A percentile compares a stretch with the other conserved stretches of the same genome.
These are phyloP conservation scores for Alopecurus myosuroides DNA, from an alignment of 176 grass and related monocot species.

Conservation along the genomic window DNA sequence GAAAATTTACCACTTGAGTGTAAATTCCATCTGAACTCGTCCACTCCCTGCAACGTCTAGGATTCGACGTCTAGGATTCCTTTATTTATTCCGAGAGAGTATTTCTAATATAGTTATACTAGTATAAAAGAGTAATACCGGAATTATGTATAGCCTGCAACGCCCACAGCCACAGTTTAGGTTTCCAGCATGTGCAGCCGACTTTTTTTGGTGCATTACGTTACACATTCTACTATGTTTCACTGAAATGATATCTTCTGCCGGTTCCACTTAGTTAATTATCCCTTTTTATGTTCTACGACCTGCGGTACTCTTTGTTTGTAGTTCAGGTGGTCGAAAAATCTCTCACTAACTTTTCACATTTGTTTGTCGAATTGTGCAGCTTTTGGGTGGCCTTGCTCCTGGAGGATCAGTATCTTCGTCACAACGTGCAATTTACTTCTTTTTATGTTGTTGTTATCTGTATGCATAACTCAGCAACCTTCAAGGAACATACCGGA, in stretches of 20 bases:
- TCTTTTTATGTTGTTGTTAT: neutral
- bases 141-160: neutral
- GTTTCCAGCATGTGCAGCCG: neutral
- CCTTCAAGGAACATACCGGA: slow-evolving; percentile 41
- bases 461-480: neutral
- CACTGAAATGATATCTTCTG: neutral
- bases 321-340: neutral
- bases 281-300: neutral
- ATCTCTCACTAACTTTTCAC: neutral
- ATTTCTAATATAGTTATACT: neutral
- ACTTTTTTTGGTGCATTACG: neutral
- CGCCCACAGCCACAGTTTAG: neutral
- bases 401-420: slow-evolving; percentile 63
- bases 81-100: neutral
- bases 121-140: neutral
- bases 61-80: neutral
- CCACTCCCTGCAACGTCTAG: no score
- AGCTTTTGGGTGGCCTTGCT: slow-evolving; percentile 92
- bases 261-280: neutral
- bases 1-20: no score
- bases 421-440: neutral
- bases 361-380: slow-evolving; percentile 13
- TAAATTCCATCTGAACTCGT: no score
- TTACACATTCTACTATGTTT: neutral
- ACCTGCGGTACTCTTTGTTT: neutral